Evolutionary conservation across 1,284 basidiomycete genomes (phyloP), one percentile per base, ranked within the genome.

Genomic region (Irpex sp.): DNA sequence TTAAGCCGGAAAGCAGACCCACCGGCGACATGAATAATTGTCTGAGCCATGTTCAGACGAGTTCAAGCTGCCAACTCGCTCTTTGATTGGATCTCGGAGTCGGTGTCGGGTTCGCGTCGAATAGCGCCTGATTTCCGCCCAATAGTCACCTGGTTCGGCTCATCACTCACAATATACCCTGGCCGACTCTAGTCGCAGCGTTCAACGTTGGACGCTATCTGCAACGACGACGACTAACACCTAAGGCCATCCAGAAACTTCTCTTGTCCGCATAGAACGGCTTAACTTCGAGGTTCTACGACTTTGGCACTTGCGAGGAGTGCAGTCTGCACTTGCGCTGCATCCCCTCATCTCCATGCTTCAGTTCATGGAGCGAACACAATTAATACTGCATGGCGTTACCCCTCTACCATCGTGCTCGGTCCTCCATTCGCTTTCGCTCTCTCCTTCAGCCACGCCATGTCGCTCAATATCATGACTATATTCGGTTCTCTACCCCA

Each of bases 401-500:
- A 60, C 65, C 60, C 56, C 66, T 70, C n/a, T 64, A 61, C 8
- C 54, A 21, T 38, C 31, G 64, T 60, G 51, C 38, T 61, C 60
- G 21, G 40, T 57, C 55, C 47, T 36, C 13, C n/a, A 31, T 9
- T 56, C 34, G 34, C 34, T 56, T 17, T 31, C 54, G 54, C 54
- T 56, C 54, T 11, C 17, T 36, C 54, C 15, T 36, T 19, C 21
- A 56, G 38, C 21, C 55, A 52, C 19, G 36, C 8, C 58, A 31
- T n/a, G 57, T 48, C 31, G 62, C 59, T 15, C 62, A 48, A 6
- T 90, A 89, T 72, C 88, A 90, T 75, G 88, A 90, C 73, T 90
- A 88, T 73, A 78, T 89, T 64, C 88, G 88, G 61, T 85, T 84
- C 67, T 73, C 81, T 31, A 83, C 83, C 4, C 79, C 81, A 77